Conservation (phyloP, 768 basidiomycete genomes). For the Leccinellum albellum region DNA sequence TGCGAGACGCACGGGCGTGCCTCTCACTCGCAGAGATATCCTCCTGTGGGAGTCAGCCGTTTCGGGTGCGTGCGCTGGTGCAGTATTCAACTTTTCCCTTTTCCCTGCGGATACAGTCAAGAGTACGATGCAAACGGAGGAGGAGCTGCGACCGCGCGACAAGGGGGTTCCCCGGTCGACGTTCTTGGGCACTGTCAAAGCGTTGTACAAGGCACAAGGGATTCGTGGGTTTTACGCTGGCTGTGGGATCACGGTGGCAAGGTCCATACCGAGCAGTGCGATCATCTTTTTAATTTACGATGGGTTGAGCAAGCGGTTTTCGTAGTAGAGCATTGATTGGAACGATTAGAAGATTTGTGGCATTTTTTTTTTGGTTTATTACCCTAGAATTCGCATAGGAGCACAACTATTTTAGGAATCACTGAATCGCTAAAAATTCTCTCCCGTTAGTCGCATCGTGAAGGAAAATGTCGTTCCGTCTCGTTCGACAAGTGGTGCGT, state of each 20-base stretch:
- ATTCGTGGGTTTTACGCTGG: conserved; percentile 87
- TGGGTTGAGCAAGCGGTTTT: conserved; percentile 56
- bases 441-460: no score
- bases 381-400: background rate
- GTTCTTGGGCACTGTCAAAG: conserved; percentile 56
- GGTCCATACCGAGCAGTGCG: conserved; percentile 85
- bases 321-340: conserved; percentile 19
- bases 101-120: conserved; percentile 97
- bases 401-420: background rate
- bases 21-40: conserved; percentile 45
- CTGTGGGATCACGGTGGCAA: conserved; percentile 83
- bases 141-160: conserved; percentile 66
- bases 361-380: background rate
- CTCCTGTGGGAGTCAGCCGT: conserved; percentile 78
- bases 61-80: conserved; percentile 83
- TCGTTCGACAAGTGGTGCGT: conserved; percentile 7
- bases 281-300: conserved; percentile 94
- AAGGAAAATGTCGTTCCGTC: conserved; percentile 7
- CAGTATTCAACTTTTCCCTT: conserved; percentile 79
- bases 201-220: conserved; percentile 74
- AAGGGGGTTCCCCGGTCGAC: conserved; percentile 33
- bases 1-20: conserved; percentile 18
- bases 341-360: background rate
- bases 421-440: background rate
- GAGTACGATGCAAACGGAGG: conserved; percentile 90